Evolutionary conservation across 139 green algal species (phyloP), one percentile per base, ranked within the genome.

Genomic region (Chlamydomonas schloesseri): DNA sequence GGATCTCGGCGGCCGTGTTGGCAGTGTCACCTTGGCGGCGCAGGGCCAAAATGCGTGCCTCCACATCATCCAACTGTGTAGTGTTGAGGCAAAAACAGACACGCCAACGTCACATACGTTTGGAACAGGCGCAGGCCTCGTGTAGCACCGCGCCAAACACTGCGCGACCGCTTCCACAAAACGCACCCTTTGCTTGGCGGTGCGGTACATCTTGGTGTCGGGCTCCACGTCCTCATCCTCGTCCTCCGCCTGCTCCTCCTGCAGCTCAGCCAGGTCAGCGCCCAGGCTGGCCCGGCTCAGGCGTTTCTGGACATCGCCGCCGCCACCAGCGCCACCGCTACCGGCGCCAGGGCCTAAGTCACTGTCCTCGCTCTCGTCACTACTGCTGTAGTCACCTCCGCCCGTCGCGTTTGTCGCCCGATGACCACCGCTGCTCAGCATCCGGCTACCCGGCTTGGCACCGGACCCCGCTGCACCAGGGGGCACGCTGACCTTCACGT

Each of bases 151-250:
- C n/a, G n/a, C n/a, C n/a, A n/a, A n/a, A n/a, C n/a, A n/a, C n/a
- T n/a, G n/a, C n/a, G 42, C 42, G 42, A 50, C 42, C 42, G 42
- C 42, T n/a, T n/a, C n/a, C n/a, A n/a, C 42, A 50, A 50, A 5
- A 50, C 75, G 37, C 50, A 87, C 81, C 55, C 81, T 33, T 20
- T 87, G 81, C 36, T 79, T 79, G 33, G 79, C 34, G 28, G 69
- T 31, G 21, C 81, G 53, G 69, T 80, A 87, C 81, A 87, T 71
- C 69, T 87, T 87, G 24, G 81, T 80, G 33, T 87, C 69, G 0
- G 81, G 81, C n/a, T 74, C 69, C 15, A 23, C 5, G 31, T 72
- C 20, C 34, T 78, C 67, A 11, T 37, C 15, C 1, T 53, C 69
- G 9, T 65, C 69, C 33, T 28, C 36, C 2, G 76, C 67, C 13